Conservation (phyloP, 2,329 filamentous ascomycete species). For the Blastomyces percursus region DNA sequence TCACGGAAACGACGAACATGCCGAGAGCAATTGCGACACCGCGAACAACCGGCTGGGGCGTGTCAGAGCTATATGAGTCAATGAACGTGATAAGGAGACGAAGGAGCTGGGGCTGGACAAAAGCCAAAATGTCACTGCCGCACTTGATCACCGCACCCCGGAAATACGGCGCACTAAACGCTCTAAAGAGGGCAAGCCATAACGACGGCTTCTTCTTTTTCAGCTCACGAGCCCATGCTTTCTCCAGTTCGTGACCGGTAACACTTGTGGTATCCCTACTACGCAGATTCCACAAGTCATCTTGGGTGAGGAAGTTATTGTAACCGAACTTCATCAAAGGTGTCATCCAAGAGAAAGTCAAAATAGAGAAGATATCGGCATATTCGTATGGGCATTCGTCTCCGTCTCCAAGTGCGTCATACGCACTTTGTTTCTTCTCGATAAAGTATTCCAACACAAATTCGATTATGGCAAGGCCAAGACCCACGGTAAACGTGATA, state of each 20-base stretch:
- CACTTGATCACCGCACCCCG: constrained; percentile 77
- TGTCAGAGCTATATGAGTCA: constrained; percentile 54
- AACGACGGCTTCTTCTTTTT: constrained; percentile 65
- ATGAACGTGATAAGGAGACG: constrained; percentile 76
- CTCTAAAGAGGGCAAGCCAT: constrained; percentile 74
- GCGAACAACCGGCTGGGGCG: constrained; percentile 66
- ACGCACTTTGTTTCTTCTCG: constrained; percentile 62
- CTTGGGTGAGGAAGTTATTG: constrained; percentile 79
- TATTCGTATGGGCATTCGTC: constrained; percentile 71
- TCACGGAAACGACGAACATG: constrained; percentile 81
- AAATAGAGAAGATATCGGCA: constrained; percentile 80
- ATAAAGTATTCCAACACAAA: constrained; percentile 78
- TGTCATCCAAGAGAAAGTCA: constrained; percentile 98
- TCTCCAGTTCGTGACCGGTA: constrained; percentile 59
- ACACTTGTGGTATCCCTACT: constrained; percentile 65
- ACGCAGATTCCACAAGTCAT: constrained; percentile 88
- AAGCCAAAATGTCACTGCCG: constrained; percentile 75
- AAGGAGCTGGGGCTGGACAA: constrained; percentile 82
- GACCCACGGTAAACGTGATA: constrained; percentile 58
- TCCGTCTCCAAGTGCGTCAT: constrained; percentile 53
- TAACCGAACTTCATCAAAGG: constrained; percentile 95
- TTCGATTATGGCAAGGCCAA: constrained; percentile 58
- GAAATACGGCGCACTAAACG: constrained; percentile 76
- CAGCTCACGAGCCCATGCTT: constrained; percentile 67
- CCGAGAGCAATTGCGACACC: constrained; percentile 78